These are phyloP conservation scores for Avena sativa DNA, from an alignment of 176 grass and related monocot genomes.

Conservation along the genomic window DNA sequence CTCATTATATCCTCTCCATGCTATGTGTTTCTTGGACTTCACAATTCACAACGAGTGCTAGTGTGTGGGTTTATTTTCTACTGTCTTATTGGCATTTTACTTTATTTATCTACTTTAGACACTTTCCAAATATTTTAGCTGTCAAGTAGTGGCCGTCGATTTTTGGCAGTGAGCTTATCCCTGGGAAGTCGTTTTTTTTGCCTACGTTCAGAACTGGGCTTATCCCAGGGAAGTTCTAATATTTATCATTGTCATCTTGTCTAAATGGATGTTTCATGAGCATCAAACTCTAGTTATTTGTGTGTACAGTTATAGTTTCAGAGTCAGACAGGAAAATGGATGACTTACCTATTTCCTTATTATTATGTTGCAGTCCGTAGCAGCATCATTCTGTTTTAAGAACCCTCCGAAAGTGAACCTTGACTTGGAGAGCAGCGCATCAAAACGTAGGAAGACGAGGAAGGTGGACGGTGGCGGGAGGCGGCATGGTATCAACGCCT, in stretches of 20 bases:
- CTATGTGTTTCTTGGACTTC: background rate
- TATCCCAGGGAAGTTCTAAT: constrained; percentile 23
- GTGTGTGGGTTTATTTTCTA: background rate
- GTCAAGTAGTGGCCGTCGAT: background rate
- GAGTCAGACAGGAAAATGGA: background rate
- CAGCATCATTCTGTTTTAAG: constrained; percentile 80
- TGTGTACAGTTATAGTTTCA: background rate
- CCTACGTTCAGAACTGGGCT: background rate
- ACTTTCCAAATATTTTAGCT: background rate
- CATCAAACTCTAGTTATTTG: background rate
- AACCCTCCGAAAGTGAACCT: constrained; percentile 86
- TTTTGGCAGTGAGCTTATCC: background rate
- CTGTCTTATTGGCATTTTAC: constrained; percentile 4
- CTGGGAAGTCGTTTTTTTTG: background rate
- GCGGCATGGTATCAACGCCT: constrained; percentile 64
- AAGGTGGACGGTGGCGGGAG: constrained; percentile 72
- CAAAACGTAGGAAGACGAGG: constrained; percentile 75
- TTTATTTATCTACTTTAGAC: background rate
- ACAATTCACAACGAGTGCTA: background rate
- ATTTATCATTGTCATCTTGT: background rate
- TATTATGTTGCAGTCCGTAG: constrained; percentile 65
- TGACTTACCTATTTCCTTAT: constrained; percentile 11
- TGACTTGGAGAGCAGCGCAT: constrained; percentile 80
- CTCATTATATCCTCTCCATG: background rate
- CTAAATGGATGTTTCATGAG: background rate